A percentile compares a stretch with the other conserved stretches of the same genome.
Conservation (phyloP, 805 yeast species). For the Candida germanica region DNA sequence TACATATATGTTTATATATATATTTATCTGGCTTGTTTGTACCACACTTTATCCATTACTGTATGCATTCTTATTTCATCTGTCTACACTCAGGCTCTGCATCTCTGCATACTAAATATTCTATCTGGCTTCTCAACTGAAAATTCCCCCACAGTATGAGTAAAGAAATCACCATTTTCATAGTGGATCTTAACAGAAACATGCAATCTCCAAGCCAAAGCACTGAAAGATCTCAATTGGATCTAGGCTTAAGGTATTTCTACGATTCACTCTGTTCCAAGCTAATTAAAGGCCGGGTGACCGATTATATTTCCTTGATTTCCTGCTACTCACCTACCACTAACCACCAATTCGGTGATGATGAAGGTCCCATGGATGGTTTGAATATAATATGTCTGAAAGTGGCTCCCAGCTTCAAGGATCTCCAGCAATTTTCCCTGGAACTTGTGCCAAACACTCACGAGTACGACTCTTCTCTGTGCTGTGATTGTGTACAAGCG, state of each 20-base stretch:
- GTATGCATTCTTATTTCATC: too few relatives aligned
- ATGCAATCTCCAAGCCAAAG: constrained; percentile 18
- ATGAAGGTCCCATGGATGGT: constrained; percentile 16
- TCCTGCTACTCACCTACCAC: constrained; percentile 22
- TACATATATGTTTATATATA: too few relatives aligned
- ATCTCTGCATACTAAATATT: too few relatives aligned
- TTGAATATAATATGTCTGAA: constrained; percentile 19
- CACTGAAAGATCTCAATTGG: constrained; percentile 27
- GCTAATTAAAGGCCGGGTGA: constrained; percentile 29
- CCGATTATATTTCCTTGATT: constrained; percentile 38
- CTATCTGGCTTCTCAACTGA: neutral
- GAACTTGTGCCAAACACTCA: constrained; percentile 6
- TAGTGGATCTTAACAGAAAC: constrained; percentile 49
- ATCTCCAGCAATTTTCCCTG: constrained; percentile 13
- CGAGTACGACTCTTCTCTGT: neutral
- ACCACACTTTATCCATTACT: too few relatives aligned
- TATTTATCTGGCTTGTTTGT: too few relatives aligned
- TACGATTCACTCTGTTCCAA: constrained; percentile 25
- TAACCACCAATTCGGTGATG: constrained; percentile 12
- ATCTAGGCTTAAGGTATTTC: constrained; percentile 39
- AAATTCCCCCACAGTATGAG: neutral
- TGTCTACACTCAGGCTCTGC: too few relatives aligned
- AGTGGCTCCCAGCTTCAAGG: constrained; percentile 18
- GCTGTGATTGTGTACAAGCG: constrained; percentile 22
- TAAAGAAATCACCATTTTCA: constrained; percentile 44